Evolutionary conservation across 495 filamentous ascomycete species (phyloP).

Genomic region (Bryoglossum gracile): DNA sequence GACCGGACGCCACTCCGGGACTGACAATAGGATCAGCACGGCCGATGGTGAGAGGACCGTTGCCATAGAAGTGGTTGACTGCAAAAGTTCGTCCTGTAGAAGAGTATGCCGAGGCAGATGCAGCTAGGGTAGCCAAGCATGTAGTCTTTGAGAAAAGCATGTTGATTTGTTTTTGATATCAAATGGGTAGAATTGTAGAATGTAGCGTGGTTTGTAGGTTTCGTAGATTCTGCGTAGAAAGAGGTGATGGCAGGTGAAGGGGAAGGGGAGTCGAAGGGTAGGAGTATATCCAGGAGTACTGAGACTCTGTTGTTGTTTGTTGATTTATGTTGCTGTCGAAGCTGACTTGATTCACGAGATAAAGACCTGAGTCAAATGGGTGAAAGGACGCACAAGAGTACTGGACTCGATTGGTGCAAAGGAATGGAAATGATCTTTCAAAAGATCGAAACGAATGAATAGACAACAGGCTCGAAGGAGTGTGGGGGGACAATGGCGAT

Average conservation of each 20-base stretch:
- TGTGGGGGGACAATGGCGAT: constrained; percentile 4
- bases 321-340: constrained; percentile 18
- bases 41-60: constrained; percentile 34
- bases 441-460: constrained; percentile 15
- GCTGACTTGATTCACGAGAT: constrained; percentile 7
- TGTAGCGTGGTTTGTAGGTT: too few species aligned
- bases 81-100: constrained; percentile 20
- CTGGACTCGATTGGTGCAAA: constrained; percentile 22
- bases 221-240: too few species aligned
- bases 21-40: constrained; percentile 60
- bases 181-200: too few species aligned
- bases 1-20: constrained; percentile 47
- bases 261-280: neutral
- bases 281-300: constrained; percentile 20
- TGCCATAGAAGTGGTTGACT: constrained; percentile 27
- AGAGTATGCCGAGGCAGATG: constrained; percentile 11
- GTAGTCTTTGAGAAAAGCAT: constrained; percentile 19
- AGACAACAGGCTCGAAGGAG: constrained; percentile 7
- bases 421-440: constrained; percentile 21
- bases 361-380: neutral
- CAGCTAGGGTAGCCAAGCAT: constrained; percentile 16
- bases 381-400: constrained; percentile 21
- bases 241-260: neutral
- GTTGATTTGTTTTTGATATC: constrained; percentile 12
- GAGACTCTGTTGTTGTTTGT: neutral